Evolutionary conservation across 805 yeast genomes (phyloP), one percentile per base, ranked within the genome.

Genomic region (Ogataea sp.): DNA sequence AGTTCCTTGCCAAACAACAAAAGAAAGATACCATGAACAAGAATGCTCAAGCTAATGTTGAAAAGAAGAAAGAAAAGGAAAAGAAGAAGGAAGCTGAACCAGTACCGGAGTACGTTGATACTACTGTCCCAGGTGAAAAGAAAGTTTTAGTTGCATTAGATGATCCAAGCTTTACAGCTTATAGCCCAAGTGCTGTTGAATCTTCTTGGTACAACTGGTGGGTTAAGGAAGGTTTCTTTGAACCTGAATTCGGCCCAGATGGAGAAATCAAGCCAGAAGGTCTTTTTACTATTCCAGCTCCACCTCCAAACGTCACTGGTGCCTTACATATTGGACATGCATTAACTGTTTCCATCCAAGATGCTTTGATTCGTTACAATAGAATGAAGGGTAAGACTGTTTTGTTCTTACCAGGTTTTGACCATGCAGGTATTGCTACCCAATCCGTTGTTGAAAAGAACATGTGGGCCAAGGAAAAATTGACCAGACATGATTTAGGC

Each of bases 261-360:
- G 97, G 97, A 34, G 64, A 79, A 34, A 55, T 76, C 49, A 81
- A 81, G 58, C 84, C 93, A 32, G 89, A 78, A 55, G 97, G 97
- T 51, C 58, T 71, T 16, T 93, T 90, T 65, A 73, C 83, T 46
- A 86, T 93, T 53, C 97, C 97, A 30, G 93, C 96, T n/a, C 98
- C 98, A 30, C 98, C 98, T 46, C 98, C 98, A 58, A 93, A 93
- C 62, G 95, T 93, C 48, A 93, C 98, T 36, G 98, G 98, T 67
- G 97, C 97, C 35, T 73, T 93, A 51, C 98, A 93, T 64, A 93
- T 93, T 63, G 98, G 98, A 52, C 98, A 93, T 64, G 98, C 97
- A 23, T 74, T 93, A 60, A 93, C 98, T 15, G 85, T 89, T 45
- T 71, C 97, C 27, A 83, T 93, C 56, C 98, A 93, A 70, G 98